A percentile compares a stretch with the other conserved stretches of the same genome.
These are phyloP conservation scores for Chlorella variabilis DNA, from an alignment of 163 green algal species.

Conservation along the genomic window DNA sequence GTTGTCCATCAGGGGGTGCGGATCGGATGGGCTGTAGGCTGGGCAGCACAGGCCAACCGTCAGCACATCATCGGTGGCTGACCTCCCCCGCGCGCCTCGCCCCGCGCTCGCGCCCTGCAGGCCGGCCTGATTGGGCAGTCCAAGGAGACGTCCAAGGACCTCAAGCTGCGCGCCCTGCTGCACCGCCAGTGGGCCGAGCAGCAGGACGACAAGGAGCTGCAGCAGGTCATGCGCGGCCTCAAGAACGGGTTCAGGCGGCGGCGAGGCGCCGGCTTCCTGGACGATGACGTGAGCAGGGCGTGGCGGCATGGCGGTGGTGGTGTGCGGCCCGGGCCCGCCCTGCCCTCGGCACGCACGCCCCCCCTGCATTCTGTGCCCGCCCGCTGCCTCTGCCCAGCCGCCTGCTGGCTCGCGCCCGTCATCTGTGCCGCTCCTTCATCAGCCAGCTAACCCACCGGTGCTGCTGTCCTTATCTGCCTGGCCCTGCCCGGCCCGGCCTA, in stretches of 20 bases:
- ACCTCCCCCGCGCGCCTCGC: no score
- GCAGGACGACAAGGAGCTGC: slow-evolving; percentile 38
- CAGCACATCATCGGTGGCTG: no score
- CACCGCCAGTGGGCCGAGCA: slow-evolving; percentile 41
- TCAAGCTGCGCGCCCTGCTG: slow-evolving; percentile 26
- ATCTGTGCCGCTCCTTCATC: no score
- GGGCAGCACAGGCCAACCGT: no score
- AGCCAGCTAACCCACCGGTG: no score
- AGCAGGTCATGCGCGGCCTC: slow-evolving; percentile 36
- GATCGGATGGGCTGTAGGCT: background rate
- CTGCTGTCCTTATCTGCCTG: background rate
- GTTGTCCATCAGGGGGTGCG: no score
- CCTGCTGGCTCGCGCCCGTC: no score
- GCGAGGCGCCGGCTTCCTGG: slow-evolving; percentile 6
- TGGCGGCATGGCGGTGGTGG: background rate
- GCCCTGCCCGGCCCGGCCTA: no score
- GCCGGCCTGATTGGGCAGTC: slow-evolving; percentile 34
- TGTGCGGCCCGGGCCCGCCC: background rate
- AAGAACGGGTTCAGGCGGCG: slow-evolving; percentile 37
- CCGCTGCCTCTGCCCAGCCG: no score
- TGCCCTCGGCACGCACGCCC: no score
- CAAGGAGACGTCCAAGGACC: slow-evolving; percentile 35
- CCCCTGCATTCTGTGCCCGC: no score
- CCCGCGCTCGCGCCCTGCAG: no score
- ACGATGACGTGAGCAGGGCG: slow-evolving; percentile 31